Conservation (phyloP, 805 yeast genomes). For the Grigorovia jiainica region DNA sequence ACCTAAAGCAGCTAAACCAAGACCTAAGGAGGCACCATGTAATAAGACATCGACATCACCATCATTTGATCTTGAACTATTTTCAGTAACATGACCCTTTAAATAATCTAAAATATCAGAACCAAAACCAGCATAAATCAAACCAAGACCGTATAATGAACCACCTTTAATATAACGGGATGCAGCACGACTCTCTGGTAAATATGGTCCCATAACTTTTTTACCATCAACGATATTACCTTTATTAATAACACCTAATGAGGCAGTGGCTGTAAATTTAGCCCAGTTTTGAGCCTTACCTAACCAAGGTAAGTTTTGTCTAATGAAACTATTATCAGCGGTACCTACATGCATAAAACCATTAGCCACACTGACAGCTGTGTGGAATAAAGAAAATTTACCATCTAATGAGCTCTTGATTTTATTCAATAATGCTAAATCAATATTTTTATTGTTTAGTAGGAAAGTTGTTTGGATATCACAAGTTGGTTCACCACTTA, state of each 20-base stretch:
- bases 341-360: conserved; percentile 96
- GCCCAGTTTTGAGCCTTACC: conserved; percentile 99
- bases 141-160: conserved; percentile 83
- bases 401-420: conserved; percentile 80
- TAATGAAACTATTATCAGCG: conserved; percentile 84
- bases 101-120: conserved; percentile 74
- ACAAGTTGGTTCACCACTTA: conserved; percentile 89
- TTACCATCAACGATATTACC: conserved; percentile 91
- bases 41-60: conserved; percentile 72
- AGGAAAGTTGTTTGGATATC: conserved; percentile 86
- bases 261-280: conserved; percentile 94
- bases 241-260: conserved; percentile 91
- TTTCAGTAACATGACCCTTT: conserved; percentile 60
- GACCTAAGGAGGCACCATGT: conserved; percentile 93
- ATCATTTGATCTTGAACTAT: conserved; percentile 47
- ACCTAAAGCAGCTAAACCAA: conserved; percentile 96
- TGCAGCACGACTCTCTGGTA: conserved; percentile 62
- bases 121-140: conserved; percentile 94
- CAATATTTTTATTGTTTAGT: conserved; percentile 79
- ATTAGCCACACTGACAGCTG: conserved; percentile 89
- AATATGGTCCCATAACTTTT: conserved; percentile 76
- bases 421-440: conserved; percentile 68
- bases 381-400: conserved; percentile 86
- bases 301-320: conserved; percentile 88
- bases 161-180: conserved; percentile 94